Evolutionary conservation across 352 stramenopile genomes (phyloP).

Genomic region (Phytophthora litchii): DNA sequence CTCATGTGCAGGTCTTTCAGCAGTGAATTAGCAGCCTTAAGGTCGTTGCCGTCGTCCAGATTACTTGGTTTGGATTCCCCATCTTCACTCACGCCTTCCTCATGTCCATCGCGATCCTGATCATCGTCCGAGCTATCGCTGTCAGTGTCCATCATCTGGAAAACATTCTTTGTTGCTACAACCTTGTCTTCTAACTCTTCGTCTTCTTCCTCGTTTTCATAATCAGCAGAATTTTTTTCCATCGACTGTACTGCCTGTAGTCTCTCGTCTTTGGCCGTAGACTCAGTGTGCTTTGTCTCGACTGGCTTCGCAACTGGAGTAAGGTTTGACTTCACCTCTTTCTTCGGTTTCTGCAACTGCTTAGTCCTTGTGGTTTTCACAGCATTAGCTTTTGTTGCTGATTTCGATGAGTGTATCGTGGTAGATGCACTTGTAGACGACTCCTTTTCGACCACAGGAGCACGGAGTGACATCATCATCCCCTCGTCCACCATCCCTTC

Average conservation of each 20-base stretch:
- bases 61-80: constrained; percentile 10
- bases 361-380: constrained; percentile 16
- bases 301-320: background rate
- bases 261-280: constrained; percentile 9
- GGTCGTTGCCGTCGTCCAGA: constrained; percentile 14
- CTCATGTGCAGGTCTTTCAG: constrained; percentile 71
- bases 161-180: constrained; percentile 38
- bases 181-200: constrained; percentile 28
- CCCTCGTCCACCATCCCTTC: constrained; percentile 35
- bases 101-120: constrained; percentile 19
- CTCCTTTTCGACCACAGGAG: background rate
- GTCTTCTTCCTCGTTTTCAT: constrained; percentile 18
- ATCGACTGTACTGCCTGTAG: constrained; percentile 1
- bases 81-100: constrained; percentile 27
- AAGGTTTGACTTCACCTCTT: constrained; percentile 1
- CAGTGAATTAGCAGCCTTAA: constrained; percentile 43
- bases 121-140: constrained; percentile 41
- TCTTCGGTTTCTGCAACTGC: constrained; percentile 18
- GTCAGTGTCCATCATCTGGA: constrained; percentile 47
- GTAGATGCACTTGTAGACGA: background rate
- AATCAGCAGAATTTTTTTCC: background rate
- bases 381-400: constrained; percentile 2
- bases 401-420: constrained; percentile 2
- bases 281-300: constrained; percentile 2
- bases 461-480: constrained; percentile 13